phyloP scores from a whole-genome alignment of 768 basidiomycete species.

The Asterophora lycoperdoides region DNA sequence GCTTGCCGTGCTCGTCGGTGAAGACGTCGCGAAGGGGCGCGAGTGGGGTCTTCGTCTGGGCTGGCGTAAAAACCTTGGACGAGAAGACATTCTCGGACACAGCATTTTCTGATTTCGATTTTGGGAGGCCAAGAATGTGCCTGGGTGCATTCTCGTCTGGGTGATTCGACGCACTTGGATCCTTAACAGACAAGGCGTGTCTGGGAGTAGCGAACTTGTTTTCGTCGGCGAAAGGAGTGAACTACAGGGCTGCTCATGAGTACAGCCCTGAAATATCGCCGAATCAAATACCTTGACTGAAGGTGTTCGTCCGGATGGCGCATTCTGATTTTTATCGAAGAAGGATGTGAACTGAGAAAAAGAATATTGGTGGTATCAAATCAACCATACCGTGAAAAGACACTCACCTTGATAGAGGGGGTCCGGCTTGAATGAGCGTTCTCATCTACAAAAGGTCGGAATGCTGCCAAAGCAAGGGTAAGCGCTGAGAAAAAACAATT shows the following conservation, averaged over 20 bases:
- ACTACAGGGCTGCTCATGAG: constrained; percentile 34
- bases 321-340: constrained; percentile 53
- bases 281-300: constrained; percentile 1
- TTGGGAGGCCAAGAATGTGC: constrained; percentile 15
- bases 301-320: constrained; percentile 28
- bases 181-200: constrained; percentile 50
- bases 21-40: constrained; percentile 41
- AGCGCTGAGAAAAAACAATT: constrained; percentile 8
- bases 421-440: constrained; percentile 46
- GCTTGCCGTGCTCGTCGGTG: constrained; percentile 42
- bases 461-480: constrained; percentile 35
- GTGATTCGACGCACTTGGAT: constrained; percentile 30
- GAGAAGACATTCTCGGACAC: constrained; percentile 41
- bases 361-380: too few species aligned
- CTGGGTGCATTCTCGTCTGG: constrained; percentile 27
- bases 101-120: constrained; percentile 35
- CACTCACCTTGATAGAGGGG: constrained; percentile 36
- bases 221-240: constrained; percentile 61
- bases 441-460: constrained; percentile 70
- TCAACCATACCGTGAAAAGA: background rate
- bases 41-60: constrained; percentile 34
- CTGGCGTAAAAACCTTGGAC: constrained; percentile 63
- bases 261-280: constrained; percentile 11
- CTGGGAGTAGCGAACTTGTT: constrained; percentile 40
- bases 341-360: constrained; percentile 37